These are phyloP conservation scores for Globisporangium radiosum DNA, from an alignment of 352 stramenopile genomes.

Conservation along the genomic window DNA sequence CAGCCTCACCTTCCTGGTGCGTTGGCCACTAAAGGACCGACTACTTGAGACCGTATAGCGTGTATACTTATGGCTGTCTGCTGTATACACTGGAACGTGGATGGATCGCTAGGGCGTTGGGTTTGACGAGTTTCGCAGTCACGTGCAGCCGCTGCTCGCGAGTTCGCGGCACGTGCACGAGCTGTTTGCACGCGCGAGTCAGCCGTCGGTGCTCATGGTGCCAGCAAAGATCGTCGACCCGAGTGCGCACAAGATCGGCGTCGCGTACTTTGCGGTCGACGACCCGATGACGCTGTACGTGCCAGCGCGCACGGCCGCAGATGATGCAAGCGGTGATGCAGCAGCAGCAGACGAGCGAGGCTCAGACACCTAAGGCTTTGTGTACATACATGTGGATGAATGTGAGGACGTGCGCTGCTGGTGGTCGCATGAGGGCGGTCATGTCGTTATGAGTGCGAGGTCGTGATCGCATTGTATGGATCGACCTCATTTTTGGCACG, in stretches of 20 bases:
- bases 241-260: slow-evolving; percentile 16
- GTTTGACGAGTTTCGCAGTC: slow-evolving; percentile 71
- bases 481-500: neutral
- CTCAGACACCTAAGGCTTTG: too few species aligned
- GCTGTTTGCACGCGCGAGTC: slow-evolving; percentile 42
- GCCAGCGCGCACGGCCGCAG: slow-evolving; percentile 4
- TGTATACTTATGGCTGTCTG: neutral
- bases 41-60: neutral
- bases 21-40: neutral
- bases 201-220: slow-evolving; percentile 64
- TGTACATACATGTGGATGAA: too few species aligned
- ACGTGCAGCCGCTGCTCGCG: slow-evolving; percentile 54
- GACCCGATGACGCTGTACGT: slow-evolving; percentile 76
- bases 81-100: neutral
- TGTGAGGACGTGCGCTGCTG: too few species aligned
- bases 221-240: slow-evolving; percentile 44
- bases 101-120: slow-evolving; percentile 36
- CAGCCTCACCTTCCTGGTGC: slow-evolving; percentile 50
- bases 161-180: slow-evolving; percentile 41
- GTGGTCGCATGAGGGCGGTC: too few species aligned
- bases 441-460: too few species aligned
- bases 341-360: too few species aligned
- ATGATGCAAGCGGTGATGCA: neutral
- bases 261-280: slow-evolving; percentile 49
- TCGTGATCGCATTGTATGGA: neutral